Evolutionary conservation across 2,329 filamentous ascomycete species (phyloP), one percentile per base, ranked within the genome.

Genomic region (Ophiocordyceps unilateralis): DNA sequence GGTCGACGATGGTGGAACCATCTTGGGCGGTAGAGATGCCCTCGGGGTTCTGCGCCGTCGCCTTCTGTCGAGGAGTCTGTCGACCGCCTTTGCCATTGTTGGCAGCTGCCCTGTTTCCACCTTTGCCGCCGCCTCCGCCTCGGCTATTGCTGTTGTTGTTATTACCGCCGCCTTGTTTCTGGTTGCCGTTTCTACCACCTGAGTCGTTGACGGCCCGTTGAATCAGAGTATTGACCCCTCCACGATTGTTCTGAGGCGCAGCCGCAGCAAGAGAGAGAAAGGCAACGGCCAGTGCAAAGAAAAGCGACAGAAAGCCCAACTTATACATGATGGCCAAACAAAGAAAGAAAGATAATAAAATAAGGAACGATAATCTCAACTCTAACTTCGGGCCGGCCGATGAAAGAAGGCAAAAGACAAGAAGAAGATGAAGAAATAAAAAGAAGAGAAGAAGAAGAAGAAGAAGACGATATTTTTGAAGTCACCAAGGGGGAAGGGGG

Each of bases 1-100:
- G 66, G 50, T 77, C 71, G 21, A 77, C 52, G 32, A 75, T 75
- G 34, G 58, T 70, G 3, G 67, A 70, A 5, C 72, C 72, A 54
- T 76, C 71, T 0, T 66, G 67, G 2, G 72, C 70, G 17, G 28
- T 14, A 17, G 22, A 24, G n/a, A 26, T n/a, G n/a, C 39, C 22
- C 23, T 40, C 39, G 8, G 39, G 21, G 49, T 58, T 55, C 21
- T 50, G 44, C 6, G 52, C 51, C 9, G 51, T 53, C 48, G 34
- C 40, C 7, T 40, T 12, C 21, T 37, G 3, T 26, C 19, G 34
- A 1, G 15, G 19, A 19, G 20, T 24, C 10, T 42, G 36, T 7
- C 44, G 26, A 26, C 43, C 42, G 6, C 11, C 4, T 11, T 42
- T 44, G 14, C 17, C 4, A 10, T 38, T 38, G 36, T 38, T 38